Base-by-base conservation (phyloP, 805 yeast species). In the Candida anglica region DNA sequence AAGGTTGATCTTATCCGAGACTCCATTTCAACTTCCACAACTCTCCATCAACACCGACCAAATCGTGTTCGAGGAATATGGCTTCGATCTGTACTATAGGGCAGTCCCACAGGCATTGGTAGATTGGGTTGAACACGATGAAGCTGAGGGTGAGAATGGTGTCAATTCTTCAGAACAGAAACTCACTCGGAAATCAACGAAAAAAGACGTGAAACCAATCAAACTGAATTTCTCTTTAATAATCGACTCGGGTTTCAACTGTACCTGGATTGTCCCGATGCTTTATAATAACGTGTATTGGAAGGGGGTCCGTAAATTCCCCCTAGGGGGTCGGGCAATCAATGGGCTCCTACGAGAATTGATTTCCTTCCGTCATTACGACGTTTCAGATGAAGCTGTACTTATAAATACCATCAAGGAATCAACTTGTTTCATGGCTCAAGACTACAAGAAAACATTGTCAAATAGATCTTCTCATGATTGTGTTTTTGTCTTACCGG, bases 61-160 rank as follows among this genome's bases (percentile, higher is more conserved):
- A 59, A 83, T 93, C 0, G 73, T 93, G 0, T 91, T 94, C 61
- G 99, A 93, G 56, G 98, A 93, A 51, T 93, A 81, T 51, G 95
- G 86, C 3, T 84, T 93, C 50, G 69, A 69, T 10, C 73, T 77
- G 20, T 72, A 85, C 39, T 83, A 79, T 42, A 69, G 95, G 38
- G 74, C 85, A 15, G 75, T 84, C 0, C 69, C 77, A 0, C 78
- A 74, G 2, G 69, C 77, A 0, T 68, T 79, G 19, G 47, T 51
- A 3, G 60, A 61, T 9, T 44, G 56, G 52, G 17, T 17, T 11
- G 36, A 40, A 20, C 22, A 25, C 19, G 42, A 42, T 15, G 38
- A 33, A 15, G n/a, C n/a, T n/a, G n/a, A n/a, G n/a, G n/a, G n/a
- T n/a, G n/a, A n/a, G n/a, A 25, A 7, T 27, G 37, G 30, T 23